Base-by-base conservation (phyloP, 441 rosid genomes). In the Corymbia calophylla region DNA sequence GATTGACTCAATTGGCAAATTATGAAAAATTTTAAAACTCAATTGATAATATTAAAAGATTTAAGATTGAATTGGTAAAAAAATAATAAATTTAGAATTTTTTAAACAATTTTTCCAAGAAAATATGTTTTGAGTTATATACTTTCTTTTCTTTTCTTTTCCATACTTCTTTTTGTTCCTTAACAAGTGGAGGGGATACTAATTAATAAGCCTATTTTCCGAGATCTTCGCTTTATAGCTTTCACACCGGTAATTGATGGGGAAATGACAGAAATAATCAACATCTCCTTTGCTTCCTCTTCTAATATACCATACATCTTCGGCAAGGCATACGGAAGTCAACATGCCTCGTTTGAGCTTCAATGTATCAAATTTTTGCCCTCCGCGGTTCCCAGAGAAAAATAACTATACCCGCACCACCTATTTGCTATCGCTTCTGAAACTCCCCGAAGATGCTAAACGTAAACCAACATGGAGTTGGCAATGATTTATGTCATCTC, bases 141-240 rank as follows among this genome's bases (percentile, higher is more conserved):
- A 1, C 10, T 29, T 62, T 62, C 9, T 5, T 62, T 29, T 56
- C 27, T 56, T 53, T 53, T 16, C 13, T 11, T 58, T 3, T 29
- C 3, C 13, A 3, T 3, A 39, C 3, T 13, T 7, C 29, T 12
- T 29, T 15, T 1, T 1, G 3, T 17, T 68, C 44, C 6, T 68
- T 31, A 68, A 68, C 7, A 8, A 32, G 44, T 19, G 23, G 13
- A 8, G 32, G 77, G 19, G 6, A 31, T 17, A 44, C 13, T 31
- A 31, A 18, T 66, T 17, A 32, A 31, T 5, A 1, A n/a, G 35
- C 15, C 70, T n/a, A n/a, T 64, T 64, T 64, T n/a, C n/a, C 5
- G 5, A 16, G 73, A 66, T 31, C 73, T 31, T 66, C 39, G 39
- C 73, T 66, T 66, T 35, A 31, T 66, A 66, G 44, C 16, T 66